phyloP scores from a whole-genome alignment of 495 filamentous ascomycete genomes.

The Usnea hakonensis region DNA sequence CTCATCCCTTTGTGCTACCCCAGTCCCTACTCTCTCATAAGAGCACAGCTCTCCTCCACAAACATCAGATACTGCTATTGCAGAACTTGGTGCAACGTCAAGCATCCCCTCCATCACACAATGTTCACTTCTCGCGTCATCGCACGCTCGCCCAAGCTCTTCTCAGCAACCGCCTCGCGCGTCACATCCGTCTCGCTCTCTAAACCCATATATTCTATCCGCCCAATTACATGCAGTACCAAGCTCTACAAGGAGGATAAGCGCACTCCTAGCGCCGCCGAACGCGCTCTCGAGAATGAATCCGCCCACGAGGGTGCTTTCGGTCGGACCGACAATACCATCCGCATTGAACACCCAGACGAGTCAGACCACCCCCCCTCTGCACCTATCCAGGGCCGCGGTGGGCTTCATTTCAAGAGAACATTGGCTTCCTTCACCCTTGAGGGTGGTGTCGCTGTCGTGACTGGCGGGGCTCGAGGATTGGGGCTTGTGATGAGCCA shows the following conservation, averaged over 20 bases:
- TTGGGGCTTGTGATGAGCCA: conserved; percentile 88
- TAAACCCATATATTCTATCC: conserved; percentile 19
- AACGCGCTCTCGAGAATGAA: conserved; percentile 15
- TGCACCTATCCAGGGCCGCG: conserved; percentile 60
- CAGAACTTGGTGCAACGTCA: not conserved
- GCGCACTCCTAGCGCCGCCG: conserved; percentile 15
- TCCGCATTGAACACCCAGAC: conserved; percentile 69
- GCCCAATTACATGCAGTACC: conserved; percentile 23
- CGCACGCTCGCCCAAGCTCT: conserved; percentile 6
- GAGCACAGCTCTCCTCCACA: not conserved
- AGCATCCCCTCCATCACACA: not conserved
- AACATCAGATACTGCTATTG: not conserved
- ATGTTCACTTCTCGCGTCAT: conserved; percentile 15
- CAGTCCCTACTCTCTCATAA: too few species aligned
- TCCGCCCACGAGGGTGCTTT: conserved; percentile 42
- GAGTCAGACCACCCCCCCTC: conserved; percentile 59
- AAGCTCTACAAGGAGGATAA: conserved; percentile 27
- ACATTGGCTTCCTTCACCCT: conserved; percentile 70
- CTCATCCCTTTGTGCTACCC: too few species aligned
- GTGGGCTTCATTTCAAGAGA: conserved; percentile 61
- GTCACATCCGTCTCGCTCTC: conserved; percentile 3
- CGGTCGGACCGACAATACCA: conserved; percentile 69
- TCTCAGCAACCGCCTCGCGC: conserved; percentile 2
- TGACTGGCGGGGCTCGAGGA: conserved; percentile 81
- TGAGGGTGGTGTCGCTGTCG: conserved; percentile 66